phyloP scores from a whole-genome alignment of 2,329 filamentous ascomycete species.

The Pseudocercospora eumusae region DNA sequence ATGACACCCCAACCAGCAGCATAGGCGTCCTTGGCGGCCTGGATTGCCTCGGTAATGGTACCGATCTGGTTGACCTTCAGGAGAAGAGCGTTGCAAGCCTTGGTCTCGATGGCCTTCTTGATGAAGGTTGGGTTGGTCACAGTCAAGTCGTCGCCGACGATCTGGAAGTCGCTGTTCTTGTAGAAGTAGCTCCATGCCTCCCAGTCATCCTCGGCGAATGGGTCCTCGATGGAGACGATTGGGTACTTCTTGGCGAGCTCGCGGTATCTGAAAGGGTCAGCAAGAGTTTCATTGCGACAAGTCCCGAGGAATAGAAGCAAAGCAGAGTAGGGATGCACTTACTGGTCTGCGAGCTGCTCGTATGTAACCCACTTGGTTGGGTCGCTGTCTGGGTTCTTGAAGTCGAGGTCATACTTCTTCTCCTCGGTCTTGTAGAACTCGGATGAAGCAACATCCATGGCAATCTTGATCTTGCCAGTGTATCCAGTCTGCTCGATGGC shows the following conservation, averaged over 20 bases:
- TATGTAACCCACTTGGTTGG: constrained; percentile 97
- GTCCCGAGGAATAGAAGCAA: too few species aligned
- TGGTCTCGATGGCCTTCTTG: constrained; percentile 99
- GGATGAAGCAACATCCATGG: constrained; percentile 98
- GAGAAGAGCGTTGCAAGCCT: constrained; percentile 96
- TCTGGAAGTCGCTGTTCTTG: constrained; percentile 98
- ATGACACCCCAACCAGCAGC: constrained; percentile 97
- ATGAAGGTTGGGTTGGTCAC: constrained; percentile 99
- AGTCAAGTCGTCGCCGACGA: constrained; percentile 97
- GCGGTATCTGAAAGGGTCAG: constrained; percentile 61
- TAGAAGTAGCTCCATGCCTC: constrained; percentile 99
- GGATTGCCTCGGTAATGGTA: constrained; percentile 97
- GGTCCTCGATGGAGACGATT: constrained; percentile 98
- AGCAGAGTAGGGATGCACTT: neutral
- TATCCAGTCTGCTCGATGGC: constrained; percentile 95
- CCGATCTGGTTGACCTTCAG: constrained; percentile 99
- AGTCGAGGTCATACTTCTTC: constrained; percentile 99
- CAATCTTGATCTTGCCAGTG: constrained; percentile 94
- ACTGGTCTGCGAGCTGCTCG: constrained; percentile 85
- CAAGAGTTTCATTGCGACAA: too few species aligned
- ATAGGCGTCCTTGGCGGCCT: constrained; percentile 98
- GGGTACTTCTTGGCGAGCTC: constrained; percentile 90
- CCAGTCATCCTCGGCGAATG: constrained; percentile 99
- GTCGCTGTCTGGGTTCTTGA: constrained; percentile 99
- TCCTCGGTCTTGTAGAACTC: constrained; percentile 96